These are phyloP conservation scores for Rhinocladiella mackenziei DNA, from an alignment of 2,329 filamentous ascomycete genomes.

Conservation along the genomic window DNA sequence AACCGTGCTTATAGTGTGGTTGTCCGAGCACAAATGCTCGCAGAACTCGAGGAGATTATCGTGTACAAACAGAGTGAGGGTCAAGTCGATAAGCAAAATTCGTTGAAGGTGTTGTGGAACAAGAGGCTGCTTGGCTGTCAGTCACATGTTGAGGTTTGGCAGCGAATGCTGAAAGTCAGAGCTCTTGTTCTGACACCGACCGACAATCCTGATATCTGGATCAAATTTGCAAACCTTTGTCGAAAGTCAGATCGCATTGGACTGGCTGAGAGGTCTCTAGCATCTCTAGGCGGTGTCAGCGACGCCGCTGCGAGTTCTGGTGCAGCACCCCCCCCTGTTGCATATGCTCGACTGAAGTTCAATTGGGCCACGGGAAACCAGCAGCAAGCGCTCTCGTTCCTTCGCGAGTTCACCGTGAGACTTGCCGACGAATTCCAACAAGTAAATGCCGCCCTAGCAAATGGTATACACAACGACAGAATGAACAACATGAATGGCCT, in stretches of 20 bases:
- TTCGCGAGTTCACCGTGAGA: slow-evolving; percentile 59
- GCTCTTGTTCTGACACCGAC: slow-evolving; percentile 85
- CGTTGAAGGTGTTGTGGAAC: slow-evolving; percentile 93
- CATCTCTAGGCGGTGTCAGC: slow-evolving; percentile 71
- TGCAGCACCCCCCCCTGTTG: slow-evolving; percentile 66
- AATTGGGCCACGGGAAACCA: slow-evolving; percentile 82
- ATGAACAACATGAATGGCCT: slow-evolving; percentile 41
- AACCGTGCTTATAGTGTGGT: slow-evolving; percentile 97
- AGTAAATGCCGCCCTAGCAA: slow-evolving; percentile 41
- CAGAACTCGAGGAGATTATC: slow-evolving; percentile 96
- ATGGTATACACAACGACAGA: slow-evolving; percentile 43
- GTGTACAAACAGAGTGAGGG: slow-evolving; percentile 84
- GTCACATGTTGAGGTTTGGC: slow-evolving; percentile 96
- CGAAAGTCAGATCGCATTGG: slow-evolving; percentile 93
- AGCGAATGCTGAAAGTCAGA: slow-evolving; percentile 92
- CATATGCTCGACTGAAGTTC: slow-evolving; percentile 96
- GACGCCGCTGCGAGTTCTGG: slow-evolving; percentile 33
- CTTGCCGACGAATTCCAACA: slow-evolving; percentile 56
- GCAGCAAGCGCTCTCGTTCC: slow-evolving; percentile 56
- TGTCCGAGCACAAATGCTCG: slow-evolving; percentile 97
- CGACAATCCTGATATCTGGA: slow-evolving; percentile 99
- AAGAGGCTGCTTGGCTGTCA: slow-evolving; percentile 91
- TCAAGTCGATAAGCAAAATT: slow-evolving; percentile 80
- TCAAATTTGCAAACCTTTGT: slow-evolving; percentile 98
- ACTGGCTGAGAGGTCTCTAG: slow-evolving; percentile 89